phyloP scores from a whole-genome alignment of 1,284 basidiomycete species.

The Ganoderma resinaceum region DNA sequence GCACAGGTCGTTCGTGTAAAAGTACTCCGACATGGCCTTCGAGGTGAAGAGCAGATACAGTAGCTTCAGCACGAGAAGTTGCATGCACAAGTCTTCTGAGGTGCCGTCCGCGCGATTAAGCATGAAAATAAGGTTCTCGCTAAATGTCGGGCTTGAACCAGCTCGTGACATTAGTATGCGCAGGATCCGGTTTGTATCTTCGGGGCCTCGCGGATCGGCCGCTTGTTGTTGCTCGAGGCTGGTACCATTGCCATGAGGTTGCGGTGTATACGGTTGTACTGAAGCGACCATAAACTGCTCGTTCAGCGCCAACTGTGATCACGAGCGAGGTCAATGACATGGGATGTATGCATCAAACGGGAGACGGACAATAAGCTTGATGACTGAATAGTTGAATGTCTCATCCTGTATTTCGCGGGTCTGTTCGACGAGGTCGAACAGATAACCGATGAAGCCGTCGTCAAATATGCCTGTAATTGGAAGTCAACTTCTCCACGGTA shows the following conservation, averaged over 20 bases:
- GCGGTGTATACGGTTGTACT: slow-evolving; percentile 43
- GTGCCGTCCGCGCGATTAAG: slow-evolving; percentile 90
- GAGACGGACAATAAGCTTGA: slow-evolving; percentile 87
- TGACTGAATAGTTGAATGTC: slow-evolving; percentile 91
- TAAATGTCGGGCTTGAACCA: slow-evolving; percentile 91
- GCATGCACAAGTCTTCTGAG: slow-evolving; percentile 93
- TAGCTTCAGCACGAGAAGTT: slow-evolving; percentile 93
- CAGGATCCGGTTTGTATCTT: slow-evolving; percentile 80
- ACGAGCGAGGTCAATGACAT: background rate
- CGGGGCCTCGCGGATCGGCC: slow-evolving; percentile 35
- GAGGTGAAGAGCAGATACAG: slow-evolving; percentile 96
- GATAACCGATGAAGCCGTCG: slow-evolving; percentile 85
- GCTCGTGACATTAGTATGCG: slow-evolving; percentile 84
- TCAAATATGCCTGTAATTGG: slow-evolving; percentile 71
- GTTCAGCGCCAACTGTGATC: slow-evolving; percentile 83
- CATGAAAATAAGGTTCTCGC: slow-evolving; percentile 99
- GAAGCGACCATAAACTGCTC: slow-evolving; percentile 98
- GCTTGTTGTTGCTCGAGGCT: slow-evolving; percentile 27
- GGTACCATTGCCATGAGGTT: slow-evolving; percentile 22
- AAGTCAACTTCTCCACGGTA: slow-evolving; percentile 7
- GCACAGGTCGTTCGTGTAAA: slow-evolving; percentile 97
- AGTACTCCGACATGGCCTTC: slow-evolving; percentile 92
- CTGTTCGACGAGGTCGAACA: slow-evolving; percentile 95
- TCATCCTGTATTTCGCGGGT: slow-evolving; percentile 91
- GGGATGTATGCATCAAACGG: background rate